Percentiles rank a stretch among this genome's conserved stretches.
These are phyloP conservation scores for Aspergillus unguis DNA, from an alignment of 2,329 filamentous ascomycete species.

Conservation along the genomic window DNA sequence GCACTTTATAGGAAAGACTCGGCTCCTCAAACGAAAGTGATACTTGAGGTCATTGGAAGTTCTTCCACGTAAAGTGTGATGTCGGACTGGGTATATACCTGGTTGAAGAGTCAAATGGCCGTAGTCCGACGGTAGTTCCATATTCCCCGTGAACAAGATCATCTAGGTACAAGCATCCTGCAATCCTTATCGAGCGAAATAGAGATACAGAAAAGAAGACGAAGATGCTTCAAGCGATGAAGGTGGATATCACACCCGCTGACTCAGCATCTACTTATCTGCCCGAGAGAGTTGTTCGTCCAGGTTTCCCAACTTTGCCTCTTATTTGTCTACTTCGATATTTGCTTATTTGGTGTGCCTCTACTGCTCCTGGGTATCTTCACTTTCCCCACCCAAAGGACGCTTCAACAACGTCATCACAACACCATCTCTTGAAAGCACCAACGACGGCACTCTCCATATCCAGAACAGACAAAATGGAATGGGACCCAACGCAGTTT, in stretches of 20 bases:
- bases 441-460: not conserved
- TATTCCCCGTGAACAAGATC: too few relatives aligned
- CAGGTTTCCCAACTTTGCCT: not conserved
- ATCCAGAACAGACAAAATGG: conserved; percentile 7
- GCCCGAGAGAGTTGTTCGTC: not conserved
- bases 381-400: not conserved
- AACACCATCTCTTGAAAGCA: not conserved
- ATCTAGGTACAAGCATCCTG: too few relatives aligned
- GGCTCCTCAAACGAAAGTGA: too few relatives aligned
- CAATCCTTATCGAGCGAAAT: not conserved
- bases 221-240: not conserved
- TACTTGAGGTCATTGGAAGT: too few relatives aligned
- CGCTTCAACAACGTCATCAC: not conserved
- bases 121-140: too few relatives aligned
- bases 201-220: not conserved
- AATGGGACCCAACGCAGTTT: conserved; percentile 43
- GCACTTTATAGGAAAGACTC: too few relatives aligned
- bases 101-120: too few relatives aligned
- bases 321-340: not conserved
- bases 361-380: not conserved
- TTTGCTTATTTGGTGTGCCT: not conserved
- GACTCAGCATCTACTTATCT: not conserved
- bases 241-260: not conserved
- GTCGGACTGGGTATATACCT: too few relatives aligned
- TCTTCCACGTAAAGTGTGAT: too few relatives aligned